A percentile compares a stretch with the other conserved stretches of the same genome.
Evolutionary conservation across 257 asterid species (phyloP).

Genomic region (Lantana camara): DNA sequence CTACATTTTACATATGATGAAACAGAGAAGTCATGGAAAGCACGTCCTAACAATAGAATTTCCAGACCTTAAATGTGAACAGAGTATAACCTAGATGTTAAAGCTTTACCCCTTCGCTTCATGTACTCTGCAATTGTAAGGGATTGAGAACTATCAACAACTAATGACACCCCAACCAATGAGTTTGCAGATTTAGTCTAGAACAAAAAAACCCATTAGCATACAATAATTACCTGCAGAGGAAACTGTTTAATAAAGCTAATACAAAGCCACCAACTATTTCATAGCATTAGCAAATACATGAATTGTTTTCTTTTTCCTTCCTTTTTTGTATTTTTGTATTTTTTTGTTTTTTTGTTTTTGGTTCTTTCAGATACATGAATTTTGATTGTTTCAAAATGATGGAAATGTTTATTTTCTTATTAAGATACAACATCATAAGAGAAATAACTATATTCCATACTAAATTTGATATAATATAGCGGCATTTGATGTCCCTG

Average conservation of each 20-base stretch:
- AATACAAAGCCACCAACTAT: constrained; percentile 15
- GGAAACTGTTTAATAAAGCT: constrained; percentile 15
- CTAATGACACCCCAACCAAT: constrained; percentile 81
- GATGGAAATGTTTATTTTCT: background rate
- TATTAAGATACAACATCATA: constrained; percentile 14
- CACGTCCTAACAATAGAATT: constrained; percentile 13
- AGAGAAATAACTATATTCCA: constrained; percentile 25
- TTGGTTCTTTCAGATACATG: no score
- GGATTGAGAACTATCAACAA: constrained; percentile 76
- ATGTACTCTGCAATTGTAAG: constrained; percentile 70
- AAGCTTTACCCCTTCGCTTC: constrained; percentile 82
- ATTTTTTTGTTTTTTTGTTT: no score
- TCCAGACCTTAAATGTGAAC: constrained; percentile 5
- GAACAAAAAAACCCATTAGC: constrained; percentile 31
- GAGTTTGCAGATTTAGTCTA: constrained; percentile 93
- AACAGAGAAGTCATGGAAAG: constrained; percentile 20
- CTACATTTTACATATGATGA: constrained; percentile 45
- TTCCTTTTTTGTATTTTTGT: no score
- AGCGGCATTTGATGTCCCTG: constrained; percentile 82
- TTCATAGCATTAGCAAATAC: constrained; percentile 8
- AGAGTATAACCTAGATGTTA: constrained; percentile 17
- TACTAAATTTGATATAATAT: constrained; percentile 76
- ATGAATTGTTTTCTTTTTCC: no score
- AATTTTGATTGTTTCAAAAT: constrained; percentile 10
- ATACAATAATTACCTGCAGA: constrained; percentile 19